Conservation (phyloP, 805 yeast species). For the Maudiozyma pseudohumilis region DNA sequence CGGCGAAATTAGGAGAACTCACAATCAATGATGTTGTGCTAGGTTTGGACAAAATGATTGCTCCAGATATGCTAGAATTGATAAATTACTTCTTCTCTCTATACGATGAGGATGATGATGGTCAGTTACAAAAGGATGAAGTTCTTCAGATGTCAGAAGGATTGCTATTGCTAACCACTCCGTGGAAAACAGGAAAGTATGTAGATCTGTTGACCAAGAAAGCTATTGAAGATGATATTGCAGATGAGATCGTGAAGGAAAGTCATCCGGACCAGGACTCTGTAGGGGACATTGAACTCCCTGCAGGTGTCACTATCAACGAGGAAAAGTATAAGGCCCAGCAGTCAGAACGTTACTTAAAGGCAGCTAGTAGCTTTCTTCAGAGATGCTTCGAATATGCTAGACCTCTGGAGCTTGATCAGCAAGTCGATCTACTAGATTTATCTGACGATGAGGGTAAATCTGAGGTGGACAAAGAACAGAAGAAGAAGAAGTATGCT, state of each 20-base stretch:
- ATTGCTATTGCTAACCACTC: conserved; percentile 66
- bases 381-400: conserved; percentile 88
- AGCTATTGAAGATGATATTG: conserved; percentile 56
- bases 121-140: conserved; percentile 63
- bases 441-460: conserved; percentile 31
- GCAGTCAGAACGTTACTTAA: conserved; percentile 70
- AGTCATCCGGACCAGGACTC: conserved; percentile 24
- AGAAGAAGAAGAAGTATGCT: conserved; percentile 20
- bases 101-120: conserved; percentile 52
- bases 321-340: conserved; percentile 49
- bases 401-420: conserved; percentile 47
- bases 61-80: conserved; percentile 66
- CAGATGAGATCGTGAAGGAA: conserved; percentile 43
- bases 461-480: conserved; percentile 14
- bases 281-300: conserved; percentile 37
- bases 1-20: conserved; percentile 43
- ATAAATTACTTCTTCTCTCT: conserved; percentile 71
- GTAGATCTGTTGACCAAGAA: conserved; percentile 57
- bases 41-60: conserved; percentile 63
- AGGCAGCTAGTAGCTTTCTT: conserved; percentile 79
- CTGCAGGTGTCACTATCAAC: conserved; percentile 52
- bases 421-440: conserved; percentile 33
- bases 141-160: conserved; percentile 84
- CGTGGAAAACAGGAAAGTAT: conserved; percentile 66
- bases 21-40: conserved; percentile 58